Evolutionary conservation across 129 eudicot genomes (phyloP), one percentile per base, ranked within the genome.

Genomic region (Chrysanthemum lavandulifolium): DNA sequence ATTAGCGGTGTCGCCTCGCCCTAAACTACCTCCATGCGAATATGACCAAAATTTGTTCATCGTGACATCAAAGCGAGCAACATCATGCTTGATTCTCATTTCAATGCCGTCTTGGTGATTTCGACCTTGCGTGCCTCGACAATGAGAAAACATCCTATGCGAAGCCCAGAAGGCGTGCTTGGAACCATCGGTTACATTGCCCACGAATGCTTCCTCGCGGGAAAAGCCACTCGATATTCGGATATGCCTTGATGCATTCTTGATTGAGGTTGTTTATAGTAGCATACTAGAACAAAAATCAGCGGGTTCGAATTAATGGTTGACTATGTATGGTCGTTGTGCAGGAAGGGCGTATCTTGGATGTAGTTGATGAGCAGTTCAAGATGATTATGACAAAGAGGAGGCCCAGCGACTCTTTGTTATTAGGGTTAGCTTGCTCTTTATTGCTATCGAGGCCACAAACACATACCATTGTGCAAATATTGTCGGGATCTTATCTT

Each of bases 121-220:
- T 91, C 36, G 97, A 96, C 56, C 86, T 91, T 0, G 96, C 88
- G 97, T 0, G 97, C 65, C 66, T 92, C 0, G 97, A 92, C 64
- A 89, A 86, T 5, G 96, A 87, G 23, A 21, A 21, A 21, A 21
- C 23, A 21, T 21, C 23, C 23, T 21, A 21, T 21, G 23, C 23
- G 23, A 21, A 21, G 23, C 0, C 0, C n/a, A n/a, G 23, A 0
- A 21, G 1, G 23, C 23, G 23, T 21, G 23, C 23, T 80, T 0
- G 98, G 98, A 25, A 92, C 97, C 47, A 52, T 84, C 10, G 96
- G 97, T 2, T 92, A 92, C 79, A 86, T 92, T 13, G 97, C 97
- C 3, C 97, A 96, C 2, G 97, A 89, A 76, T 88, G 96, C 71
- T 92, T 92, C 88, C 96, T 81, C 82, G 86, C 94, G 0, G 98